Percentiles rank a stretch among this genome's conserved stretches.
These are phyloP conservation scores for Oxyria digyna DNA, from an alignment of 148 eudicot genomes.

Conservation along the genomic window DNA sequence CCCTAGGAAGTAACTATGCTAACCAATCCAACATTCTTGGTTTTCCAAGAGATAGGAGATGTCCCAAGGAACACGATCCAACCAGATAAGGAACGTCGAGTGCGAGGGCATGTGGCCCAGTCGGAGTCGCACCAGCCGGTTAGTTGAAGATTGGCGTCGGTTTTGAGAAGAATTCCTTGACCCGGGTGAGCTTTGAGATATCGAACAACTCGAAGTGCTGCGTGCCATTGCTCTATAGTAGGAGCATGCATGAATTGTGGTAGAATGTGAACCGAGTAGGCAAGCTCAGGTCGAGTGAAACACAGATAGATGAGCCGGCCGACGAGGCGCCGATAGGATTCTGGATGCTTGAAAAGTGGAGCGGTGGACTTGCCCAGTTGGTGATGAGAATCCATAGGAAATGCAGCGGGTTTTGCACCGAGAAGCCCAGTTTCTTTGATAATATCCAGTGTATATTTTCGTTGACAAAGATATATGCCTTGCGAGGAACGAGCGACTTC, in stretches of 20 bases:
- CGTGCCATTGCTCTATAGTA: too few relatives aligned
- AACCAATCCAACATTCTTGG: too few relatives aligned
- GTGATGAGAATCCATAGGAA: too few relatives aligned
- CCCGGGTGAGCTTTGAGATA: neutral
- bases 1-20: too few relatives aligned
- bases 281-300: neutral
- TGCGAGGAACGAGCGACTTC: too few relatives aligned
- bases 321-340: neutral
- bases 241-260: too few relatives aligned
- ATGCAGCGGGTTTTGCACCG: neutral
- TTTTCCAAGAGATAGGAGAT: constrained; percentile 3
- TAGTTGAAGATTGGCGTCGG: neutral
- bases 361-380: too few relatives aligned
- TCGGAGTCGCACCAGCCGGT: neutral
- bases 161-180: neutral
- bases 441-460: neutral
- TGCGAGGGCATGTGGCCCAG: neutral
- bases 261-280: neutral
- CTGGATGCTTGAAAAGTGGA: neutral
- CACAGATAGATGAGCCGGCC: neutral
- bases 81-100: neutral
- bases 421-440: neutral
- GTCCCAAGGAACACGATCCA: neutral
- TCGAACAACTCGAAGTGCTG: too few relatives aligned
- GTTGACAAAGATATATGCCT: neutral